A percentile compares a stretch with the other conserved stretches of the same genome.
Evolutionary conservation across 2,329 filamentous ascomycete species (phyloP).

Genomic region (Xylariaceae sp.): DNA sequence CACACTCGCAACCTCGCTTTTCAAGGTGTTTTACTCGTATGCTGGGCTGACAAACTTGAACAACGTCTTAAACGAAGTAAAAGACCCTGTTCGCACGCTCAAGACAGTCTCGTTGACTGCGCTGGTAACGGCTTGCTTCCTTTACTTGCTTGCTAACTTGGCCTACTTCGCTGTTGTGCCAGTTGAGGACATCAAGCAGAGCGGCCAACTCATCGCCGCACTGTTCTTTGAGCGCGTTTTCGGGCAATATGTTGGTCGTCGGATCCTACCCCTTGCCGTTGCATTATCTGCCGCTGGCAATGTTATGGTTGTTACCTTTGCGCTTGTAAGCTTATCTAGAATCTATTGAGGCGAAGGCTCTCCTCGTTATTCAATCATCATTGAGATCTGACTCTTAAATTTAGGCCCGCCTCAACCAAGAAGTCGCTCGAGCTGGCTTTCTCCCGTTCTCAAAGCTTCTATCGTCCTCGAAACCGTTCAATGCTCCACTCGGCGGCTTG

Average conservation of each 20-base stretch:
- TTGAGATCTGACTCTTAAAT: constrained; percentile 1
- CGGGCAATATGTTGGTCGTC: constrained; percentile 53
- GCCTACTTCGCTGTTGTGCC: constrained; percentile 62
- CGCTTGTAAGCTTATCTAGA: constrained; percentile 46
- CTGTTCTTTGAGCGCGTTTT: constrained; percentile 64
- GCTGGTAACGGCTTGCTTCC: constrained; percentile 55
- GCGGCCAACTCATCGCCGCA: constrained; percentile 64
- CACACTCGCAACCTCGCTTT: constrained; percentile 61
- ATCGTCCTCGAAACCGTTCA: constrained; percentile 63
- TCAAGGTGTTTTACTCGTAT: constrained; percentile 68
- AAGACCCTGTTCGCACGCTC: constrained; percentile 62
- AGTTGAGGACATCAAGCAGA: constrained; percentile 61
- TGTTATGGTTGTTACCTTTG: constrained; percentile 69
- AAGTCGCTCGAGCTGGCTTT: constrained; percentile 68
- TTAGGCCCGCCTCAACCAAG: constrained; percentile 64
- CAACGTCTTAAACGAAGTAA: constrained; percentile 69
- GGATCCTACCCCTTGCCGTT: constrained; percentile 59
- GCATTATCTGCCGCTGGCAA: constrained; percentile 66
- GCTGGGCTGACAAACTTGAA: constrained; percentile 63
- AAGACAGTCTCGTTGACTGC: constrained; percentile 58
- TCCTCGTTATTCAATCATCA: too few relatives aligned
- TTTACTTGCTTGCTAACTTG: constrained; percentile 66
- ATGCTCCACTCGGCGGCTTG: constrained; percentile 63
- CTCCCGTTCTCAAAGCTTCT: constrained; percentile 59
- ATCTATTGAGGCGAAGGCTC: neutral